A percentile compares a stretch with the other conserved stretches of the same genome.
Conservation (phyloP, 83 land plant species). For the Picea engelmannii region DNA sequence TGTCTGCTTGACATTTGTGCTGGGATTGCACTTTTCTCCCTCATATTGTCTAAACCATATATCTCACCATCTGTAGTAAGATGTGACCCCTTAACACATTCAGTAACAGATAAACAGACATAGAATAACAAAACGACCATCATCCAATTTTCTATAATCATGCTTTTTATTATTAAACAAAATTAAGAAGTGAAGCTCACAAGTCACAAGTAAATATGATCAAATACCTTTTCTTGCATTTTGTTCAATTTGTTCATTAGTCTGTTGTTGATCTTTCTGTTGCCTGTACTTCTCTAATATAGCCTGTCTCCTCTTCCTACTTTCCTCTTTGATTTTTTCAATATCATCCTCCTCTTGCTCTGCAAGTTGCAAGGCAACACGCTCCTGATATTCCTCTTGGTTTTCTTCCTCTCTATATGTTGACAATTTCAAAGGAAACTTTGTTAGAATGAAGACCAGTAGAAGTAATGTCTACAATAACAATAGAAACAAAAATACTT, state of each 20-base stretch:
- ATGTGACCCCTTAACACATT: background rate
- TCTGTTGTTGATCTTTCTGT: conserved; percentile 33
- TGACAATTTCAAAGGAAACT: background rate
- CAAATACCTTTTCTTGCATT: conserved; percentile 8
- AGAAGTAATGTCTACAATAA: background rate
- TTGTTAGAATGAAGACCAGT: background rate
- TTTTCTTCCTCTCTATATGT: conserved; percentile 72
- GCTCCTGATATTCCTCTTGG: conserved; percentile 70
- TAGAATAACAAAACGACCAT: no score
- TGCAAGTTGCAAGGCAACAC: conserved; percentile 53
- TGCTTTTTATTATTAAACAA: no score
- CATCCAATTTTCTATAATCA: no score
- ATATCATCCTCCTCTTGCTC: conserved; percentile 93
- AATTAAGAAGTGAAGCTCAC: no score
- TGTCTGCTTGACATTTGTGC: background rate
- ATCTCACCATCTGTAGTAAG: background rate
- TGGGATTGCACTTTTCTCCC: background rate
- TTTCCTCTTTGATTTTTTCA: conserved; percentile 87
- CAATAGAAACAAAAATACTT: background rate
- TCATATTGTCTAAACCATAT: background rate
- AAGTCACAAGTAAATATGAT: background rate
- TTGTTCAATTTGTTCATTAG: conserved; percentile 27
- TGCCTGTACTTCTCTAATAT: conserved; percentile 86
- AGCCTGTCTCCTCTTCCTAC: conserved; percentile 84
- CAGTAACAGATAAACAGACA: no score